Evolutionary conservation across 441 rosid genomes (phyloP).

Genomic region (Mallotus japonicus): DNA sequence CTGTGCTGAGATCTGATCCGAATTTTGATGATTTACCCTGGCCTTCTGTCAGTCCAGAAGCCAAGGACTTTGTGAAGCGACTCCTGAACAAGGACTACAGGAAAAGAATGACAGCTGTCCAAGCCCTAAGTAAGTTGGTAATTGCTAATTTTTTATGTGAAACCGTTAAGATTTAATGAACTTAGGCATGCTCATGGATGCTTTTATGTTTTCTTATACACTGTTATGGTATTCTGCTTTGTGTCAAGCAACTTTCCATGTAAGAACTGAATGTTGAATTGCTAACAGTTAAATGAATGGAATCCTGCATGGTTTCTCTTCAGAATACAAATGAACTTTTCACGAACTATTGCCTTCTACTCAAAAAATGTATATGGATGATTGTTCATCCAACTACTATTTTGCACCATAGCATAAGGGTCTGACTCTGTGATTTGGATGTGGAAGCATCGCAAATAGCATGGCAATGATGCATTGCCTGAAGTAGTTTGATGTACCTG

Average conservation of each 20-base stretch:
- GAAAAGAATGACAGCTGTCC: slow-evolving; percentile 91
- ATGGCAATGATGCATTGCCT: not conserved
- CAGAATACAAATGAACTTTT: not conserved
- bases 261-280: not conserved
- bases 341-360: too few relatives aligned
- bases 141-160: not conserved
- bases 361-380: not conserved
- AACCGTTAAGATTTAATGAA: not conserved
- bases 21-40: slow-evolving; percentile 83
- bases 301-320: not conserved
- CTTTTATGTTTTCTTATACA: not conserved
- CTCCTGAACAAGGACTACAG: slow-evolving; percentile 89
- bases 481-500: not conserved
- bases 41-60: slow-evolving; percentile 85
- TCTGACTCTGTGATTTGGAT: not conserved
- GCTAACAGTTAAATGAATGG: not conserved
- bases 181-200: not conserved
- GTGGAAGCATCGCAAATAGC: not conserved
- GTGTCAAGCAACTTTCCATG: slow-evolving; percentile 1
- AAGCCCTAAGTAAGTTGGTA: slow-evolving; percentile 79
- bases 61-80: slow-evolving; percentile 87
- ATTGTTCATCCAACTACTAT: not conserved
- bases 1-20: slow-evolving; percentile 89
- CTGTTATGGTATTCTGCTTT: not conserved
- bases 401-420: not conserved